These are phyloP conservation scores for Suaeda aralocaspica DNA, from an alignment of 148 eudicot genomes.

Conservation along the genomic window DNA sequence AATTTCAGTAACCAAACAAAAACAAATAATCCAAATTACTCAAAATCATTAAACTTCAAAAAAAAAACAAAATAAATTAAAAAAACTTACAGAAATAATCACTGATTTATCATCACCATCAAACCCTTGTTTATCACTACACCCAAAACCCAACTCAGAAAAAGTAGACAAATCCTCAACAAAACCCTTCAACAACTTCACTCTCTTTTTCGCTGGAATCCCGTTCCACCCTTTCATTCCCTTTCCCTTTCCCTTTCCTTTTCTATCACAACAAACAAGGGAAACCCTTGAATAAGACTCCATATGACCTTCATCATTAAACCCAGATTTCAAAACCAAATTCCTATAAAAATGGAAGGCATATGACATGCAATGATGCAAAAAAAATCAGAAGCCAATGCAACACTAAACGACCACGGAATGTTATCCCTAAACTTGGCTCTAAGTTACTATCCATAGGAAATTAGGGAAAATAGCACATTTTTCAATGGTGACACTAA, in stretches of 20 bases:
- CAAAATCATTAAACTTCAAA: background rate
- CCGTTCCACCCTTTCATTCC: conserved; percentile 30
- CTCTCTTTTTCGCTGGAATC: conserved; percentile 41
- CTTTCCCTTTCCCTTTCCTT: no score
- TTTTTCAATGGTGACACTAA: no score
- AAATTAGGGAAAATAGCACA: no score
- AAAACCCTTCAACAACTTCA: conserved; percentile 49
- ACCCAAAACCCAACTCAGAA: conserved; percentile 43
- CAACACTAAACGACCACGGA: no score
- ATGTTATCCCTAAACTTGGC: no score
- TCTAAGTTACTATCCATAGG: no score
- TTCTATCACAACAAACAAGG: conserved; percentile 11
- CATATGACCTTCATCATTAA: conserved; percentile 36
- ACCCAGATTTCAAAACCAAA: conserved; percentile 19
- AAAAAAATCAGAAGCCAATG: no score
- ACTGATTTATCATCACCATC: conserved; percentile 25
- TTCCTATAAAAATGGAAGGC: no score
- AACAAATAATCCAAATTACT: background rate
- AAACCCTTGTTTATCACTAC: no score
- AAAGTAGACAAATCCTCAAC: conserved; percentile 37
- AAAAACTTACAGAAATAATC: conserved; percentile 43
- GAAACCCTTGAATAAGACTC: conserved; percentile 32
- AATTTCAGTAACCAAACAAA: no score
- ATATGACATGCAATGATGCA: no score
- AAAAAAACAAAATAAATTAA: background rate